These are phyloP conservation scores for Graphilbum ipis-grandicollis DNA, from an alignment of 2,329 filamentous ascomycete genomes.

Conservation along the genomic window DNA sequence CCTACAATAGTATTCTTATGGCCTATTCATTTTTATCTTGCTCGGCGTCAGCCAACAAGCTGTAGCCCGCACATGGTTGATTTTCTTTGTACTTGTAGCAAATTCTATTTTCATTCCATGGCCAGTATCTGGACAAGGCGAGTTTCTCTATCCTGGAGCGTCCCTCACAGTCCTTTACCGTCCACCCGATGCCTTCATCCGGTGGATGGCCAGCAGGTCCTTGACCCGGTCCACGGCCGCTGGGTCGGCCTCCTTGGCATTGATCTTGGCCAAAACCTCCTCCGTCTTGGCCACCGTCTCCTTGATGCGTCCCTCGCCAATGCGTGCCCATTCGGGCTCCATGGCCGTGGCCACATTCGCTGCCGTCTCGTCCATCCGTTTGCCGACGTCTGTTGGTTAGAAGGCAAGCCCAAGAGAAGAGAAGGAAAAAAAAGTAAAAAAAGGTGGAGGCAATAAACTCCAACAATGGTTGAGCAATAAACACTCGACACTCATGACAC, in stretches of 20 bases:
- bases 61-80: too few species aligned
- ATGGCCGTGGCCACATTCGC: neutral
- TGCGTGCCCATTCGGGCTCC: neutral
- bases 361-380: conserved; percentile 29
- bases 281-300: conserved; percentile 11
- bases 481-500: too few species aligned
- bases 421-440: neutral
- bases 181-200: conserved; percentile 13
- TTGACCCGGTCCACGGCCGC: conserved; percentile 37
- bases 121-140: neutral
- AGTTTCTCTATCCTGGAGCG: neutral
- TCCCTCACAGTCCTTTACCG: conserved; percentile 1
- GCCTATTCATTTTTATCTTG: too few species aligned
- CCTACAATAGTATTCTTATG: too few species aligned
- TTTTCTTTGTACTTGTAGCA: too few species aligned
- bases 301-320: conserved; percentile 25
- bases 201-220: conserved; percentile 8
- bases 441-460: neutral
- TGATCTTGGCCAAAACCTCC: neutral
- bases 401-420: neutral
- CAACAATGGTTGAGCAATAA: too few species aligned
- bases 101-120: too few species aligned
- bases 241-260: neutral
- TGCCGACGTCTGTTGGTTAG: conserved; percentile 24
- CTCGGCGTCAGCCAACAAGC: too few species aligned